A percentile compares a stretch with the other conserved stretches of the same genome.
These are phyloP conservation scores for Phanerochaete carnosa DNA, from an alignment of 768 basidiomycete species.

Conservation along the genomic window DNA sequence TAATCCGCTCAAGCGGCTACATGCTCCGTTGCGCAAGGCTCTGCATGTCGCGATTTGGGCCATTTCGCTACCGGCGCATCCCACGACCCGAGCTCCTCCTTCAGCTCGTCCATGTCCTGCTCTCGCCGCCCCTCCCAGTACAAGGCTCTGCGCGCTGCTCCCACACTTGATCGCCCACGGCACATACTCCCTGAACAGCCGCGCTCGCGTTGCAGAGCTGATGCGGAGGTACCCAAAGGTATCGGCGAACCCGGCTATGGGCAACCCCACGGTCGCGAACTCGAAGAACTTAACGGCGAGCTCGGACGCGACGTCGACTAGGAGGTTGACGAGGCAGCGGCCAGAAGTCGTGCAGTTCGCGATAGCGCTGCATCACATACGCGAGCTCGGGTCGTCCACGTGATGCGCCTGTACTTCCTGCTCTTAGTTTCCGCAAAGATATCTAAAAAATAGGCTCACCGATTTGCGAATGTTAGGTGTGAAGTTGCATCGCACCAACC, in stretches of 20 bases:
- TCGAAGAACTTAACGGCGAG: constrained; percentile 95
- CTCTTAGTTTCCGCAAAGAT: neutral
- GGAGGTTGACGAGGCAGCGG: constrained; percentile 85
- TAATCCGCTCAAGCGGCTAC: neutral
- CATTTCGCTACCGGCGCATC: constrained; percentile 57
- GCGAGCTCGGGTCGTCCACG: constrained; percentile 91
- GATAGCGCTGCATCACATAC: constrained; percentile 97
- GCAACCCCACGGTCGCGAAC: constrained; percentile 86
- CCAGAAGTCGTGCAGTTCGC: constrained; percentile 98
- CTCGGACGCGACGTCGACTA: constrained; percentile 88
- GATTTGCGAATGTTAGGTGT: constrained; percentile 93
- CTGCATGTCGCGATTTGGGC: neutral
- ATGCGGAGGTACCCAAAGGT: constrained; percentile 78
- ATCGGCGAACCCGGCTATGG: constrained; percentile 81
- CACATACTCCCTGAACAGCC: constrained; percentile 74
- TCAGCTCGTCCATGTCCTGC: constrained; percentile 76
- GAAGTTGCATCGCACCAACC: constrained; percentile 84
- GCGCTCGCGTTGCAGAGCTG: constrained; percentile 34
- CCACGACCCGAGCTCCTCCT: constrained; percentile 81
- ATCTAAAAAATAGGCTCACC: constrained; percentile 40
- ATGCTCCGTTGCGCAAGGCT: neutral
- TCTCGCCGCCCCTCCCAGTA: constrained; percentile 98
- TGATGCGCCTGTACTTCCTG: constrained; percentile 71
- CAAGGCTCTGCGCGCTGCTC: constrained; percentile 68
- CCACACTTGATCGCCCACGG: constrained; percentile 93